Conservation (phyloP, 345 rosid species). For the Populus alba region DNA sequence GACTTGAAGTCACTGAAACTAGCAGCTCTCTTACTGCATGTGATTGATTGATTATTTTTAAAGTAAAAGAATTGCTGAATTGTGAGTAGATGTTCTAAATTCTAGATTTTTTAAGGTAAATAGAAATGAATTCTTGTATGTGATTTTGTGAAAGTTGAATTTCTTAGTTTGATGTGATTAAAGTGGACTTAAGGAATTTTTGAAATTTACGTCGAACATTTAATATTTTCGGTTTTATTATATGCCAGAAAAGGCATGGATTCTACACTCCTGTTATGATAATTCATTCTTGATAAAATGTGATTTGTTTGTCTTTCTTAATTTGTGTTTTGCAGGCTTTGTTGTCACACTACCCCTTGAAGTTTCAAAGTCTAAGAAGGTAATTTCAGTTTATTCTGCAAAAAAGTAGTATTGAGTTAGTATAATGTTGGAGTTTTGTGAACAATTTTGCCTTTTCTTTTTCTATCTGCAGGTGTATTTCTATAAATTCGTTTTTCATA, state of each 20-base stretch:
- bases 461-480: conserved; percentile 68
- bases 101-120: not conserved
- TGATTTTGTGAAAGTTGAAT: too few species aligned
- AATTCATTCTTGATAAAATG: not conserved
- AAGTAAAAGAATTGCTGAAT: not conserved
- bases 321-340: conserved; percentile 53
- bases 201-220: not conserved
- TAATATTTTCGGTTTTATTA: not conserved
- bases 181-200: not conserved
- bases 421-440: not conserved
- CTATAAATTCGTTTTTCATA: conserved; percentile 71
- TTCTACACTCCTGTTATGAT: not conserved
- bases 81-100: not conserved
- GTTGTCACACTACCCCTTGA: conserved; percentile 58
- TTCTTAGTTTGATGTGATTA: not conserved
- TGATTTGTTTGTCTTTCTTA: not conserved
- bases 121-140: too few species aligned
- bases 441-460: conserved; percentile 15
- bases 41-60: not conserved
- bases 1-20: not conserved
- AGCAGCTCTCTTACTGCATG: not conserved
- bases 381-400: conserved; percentile 10
- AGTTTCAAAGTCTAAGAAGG: conserved; percentile 66
- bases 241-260: not conserved
- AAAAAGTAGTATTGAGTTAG: not conserved